Conservation (phyloP, 768 basidiomycete genomes). For the Russula sp. region DNA sequence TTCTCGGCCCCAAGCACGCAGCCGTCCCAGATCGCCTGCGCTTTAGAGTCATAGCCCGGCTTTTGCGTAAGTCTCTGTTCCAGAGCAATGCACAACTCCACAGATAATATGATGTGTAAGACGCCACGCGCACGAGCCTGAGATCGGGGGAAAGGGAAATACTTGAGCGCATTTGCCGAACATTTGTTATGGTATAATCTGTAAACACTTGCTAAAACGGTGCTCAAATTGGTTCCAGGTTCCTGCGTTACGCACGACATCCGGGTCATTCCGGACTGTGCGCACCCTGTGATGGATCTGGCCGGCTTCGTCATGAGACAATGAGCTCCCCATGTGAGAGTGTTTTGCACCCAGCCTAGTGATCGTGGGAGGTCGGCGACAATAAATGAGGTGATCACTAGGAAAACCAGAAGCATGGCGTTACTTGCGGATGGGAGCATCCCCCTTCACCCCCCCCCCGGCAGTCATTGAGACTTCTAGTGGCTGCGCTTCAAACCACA, state of each 20-base stretch:
- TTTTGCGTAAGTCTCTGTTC: not conserved
- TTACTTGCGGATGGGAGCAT: not conserved
- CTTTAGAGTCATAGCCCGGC: not conserved
- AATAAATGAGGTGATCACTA: not conserved
- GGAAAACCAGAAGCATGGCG: not conserved
- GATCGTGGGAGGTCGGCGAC: not conserved
- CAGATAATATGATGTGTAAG: not conserved
- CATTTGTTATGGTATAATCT: not conserved
- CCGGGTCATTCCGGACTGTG: not conserved
- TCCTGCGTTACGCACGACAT: not conserved
- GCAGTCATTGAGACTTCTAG: not conserved
- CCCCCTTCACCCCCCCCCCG: no score
- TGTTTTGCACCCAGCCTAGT: not conserved
- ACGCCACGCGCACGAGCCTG: not conserved
- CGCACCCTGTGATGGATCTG: not conserved
- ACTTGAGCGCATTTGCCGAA: not conserved
- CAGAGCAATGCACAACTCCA: not conserved
- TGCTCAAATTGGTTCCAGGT: not conserved
- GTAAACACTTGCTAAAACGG: not conserved
- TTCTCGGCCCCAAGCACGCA: not conserved
- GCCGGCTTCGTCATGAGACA: not conserved
- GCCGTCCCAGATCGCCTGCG: not conserved
- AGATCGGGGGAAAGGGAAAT: not conserved
- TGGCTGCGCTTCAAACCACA: not conserved
- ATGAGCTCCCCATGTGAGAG: not conserved